Percentiles rank a stretch among this genome's conserved stretches.
phyloP scores from a whole-genome alignment of 2,329 filamentous ascomycete species.

The Penicillium brevicompactum region DNA sequence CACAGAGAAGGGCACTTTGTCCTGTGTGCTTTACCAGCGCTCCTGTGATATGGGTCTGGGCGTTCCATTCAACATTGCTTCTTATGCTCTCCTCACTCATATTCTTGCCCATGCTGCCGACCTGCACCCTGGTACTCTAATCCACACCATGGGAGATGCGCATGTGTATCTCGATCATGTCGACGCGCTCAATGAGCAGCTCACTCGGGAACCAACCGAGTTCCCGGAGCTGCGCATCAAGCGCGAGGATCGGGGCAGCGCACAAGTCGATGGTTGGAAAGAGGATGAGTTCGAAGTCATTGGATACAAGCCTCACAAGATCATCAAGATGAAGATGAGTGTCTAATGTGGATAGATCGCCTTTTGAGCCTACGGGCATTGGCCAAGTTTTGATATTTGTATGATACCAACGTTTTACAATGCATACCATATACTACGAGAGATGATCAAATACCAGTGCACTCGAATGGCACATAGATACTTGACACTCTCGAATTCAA shows the following conservation, averaged over 20 bases:
- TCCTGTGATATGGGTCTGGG: constrained; percentile 97
- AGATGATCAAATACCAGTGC: constrained; percentile 4
- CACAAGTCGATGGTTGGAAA: constrained; percentile 92
- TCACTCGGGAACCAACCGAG: constrained; percentile 74
- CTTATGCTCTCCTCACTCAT: constrained; percentile 89
- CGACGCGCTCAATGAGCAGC: constrained; percentile 78
- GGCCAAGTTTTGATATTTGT: constrained; percentile 17
- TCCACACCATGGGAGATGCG: constrained; percentile 97
- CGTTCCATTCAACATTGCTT: constrained; percentile 96
- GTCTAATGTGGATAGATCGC: constrained; percentile 54
- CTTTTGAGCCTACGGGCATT: not conserved
- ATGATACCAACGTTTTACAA: constrained; percentile 25
- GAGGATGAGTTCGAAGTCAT: constrained; percentile 83
- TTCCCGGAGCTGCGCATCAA: constrained; percentile 80
- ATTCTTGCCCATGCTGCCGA: constrained; percentile 90
- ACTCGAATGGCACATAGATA: not conserved
- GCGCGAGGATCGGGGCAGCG: constrained; percentile 68
- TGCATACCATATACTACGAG: constrained; percentile 2
- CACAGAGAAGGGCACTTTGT: constrained; percentile 67
- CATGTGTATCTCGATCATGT: constrained; percentile 94
- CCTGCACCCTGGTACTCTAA: constrained; percentile 80
- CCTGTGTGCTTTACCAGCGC: constrained; percentile 89
- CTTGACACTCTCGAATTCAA: not conserved
- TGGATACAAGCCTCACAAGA: constrained; percentile 88
- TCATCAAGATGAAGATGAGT: constrained; percentile 98